Base-by-base conservation (phyloP, 2,329 filamentous ascomycete genomes). In the Cordyceps cicadae region DNA sequence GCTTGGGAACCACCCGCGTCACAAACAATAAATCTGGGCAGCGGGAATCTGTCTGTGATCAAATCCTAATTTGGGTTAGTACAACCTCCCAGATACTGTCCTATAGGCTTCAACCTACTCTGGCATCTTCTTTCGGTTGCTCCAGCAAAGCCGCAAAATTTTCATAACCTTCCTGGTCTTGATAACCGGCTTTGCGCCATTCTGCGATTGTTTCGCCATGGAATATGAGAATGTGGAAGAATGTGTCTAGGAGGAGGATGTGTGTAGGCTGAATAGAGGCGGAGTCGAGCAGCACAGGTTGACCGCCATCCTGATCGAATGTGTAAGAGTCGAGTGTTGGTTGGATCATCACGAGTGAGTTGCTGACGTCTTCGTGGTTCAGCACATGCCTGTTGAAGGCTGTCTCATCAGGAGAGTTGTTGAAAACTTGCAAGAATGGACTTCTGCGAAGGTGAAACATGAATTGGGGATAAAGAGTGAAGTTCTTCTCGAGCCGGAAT, bases 151-250 rank as follows among this genome's bases (percentile, higher is more conserved):
- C 77, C 54, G 88, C 88, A 77, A 99, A 96, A 75, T 97, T 97
- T 75, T 97, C 94, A 70, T 99, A 99, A 11, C 94, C 94, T 71
- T 97, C 93, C 74, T 97, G 93, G 2, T 97, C 92, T 68, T 99
- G 94, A 71, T 99, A 99, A 1, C 94, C 94, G 19, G 92, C 92
- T 75, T 99, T 97, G 66, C 92, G 87, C 94, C 94, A 99, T 72
- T 97, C 92, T 0, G 94, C 94, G 74, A 97, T 89, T 0, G 93
- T 97, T 79, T 99, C 93, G 64, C 94, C 94, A 69, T 99, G 92
- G 84, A 97, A 99, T 68, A 99, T 99, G 60, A 99, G 85, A 64
- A 99, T 99, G 74, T 99, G 94, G 84, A 99, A 99, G 81, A 99
- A 99, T 0, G 94, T 97, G 70, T 99, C 94, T 60, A 99, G 87